A percentile compares a stretch with the other conserved stretches of the same genome.
Conservation (phyloP, 148 eudicot species). For the Camellia japonica region DNA sequence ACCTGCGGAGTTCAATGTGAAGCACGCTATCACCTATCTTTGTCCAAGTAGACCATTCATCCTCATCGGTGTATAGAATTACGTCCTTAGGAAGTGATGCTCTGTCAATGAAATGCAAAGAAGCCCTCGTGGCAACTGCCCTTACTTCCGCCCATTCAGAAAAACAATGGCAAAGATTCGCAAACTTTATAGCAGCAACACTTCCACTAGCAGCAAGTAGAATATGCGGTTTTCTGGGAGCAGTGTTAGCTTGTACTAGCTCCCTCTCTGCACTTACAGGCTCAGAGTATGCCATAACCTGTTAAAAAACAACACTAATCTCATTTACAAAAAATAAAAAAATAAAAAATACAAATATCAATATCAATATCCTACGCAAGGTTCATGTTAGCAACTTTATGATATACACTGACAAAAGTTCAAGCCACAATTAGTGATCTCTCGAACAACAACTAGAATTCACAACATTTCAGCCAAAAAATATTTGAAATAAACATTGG, state of each 20-base stretch:
- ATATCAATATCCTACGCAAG: not conserved
- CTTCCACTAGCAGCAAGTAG: constrained; percentile 98
- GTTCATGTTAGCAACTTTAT: not conserved
- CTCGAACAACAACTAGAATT: not conserved
- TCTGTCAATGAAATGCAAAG: constrained; percentile 73
- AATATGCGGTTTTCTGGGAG: constrained; percentile 68
- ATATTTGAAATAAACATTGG: too few species aligned
- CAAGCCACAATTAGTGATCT: not conserved
- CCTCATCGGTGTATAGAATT: constrained; percentile 76
- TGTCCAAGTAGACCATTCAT: constrained; percentile 88
- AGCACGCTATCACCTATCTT: constrained; percentile 84
- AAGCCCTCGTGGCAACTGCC: constrained; percentile 76
- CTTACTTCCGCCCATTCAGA: constrained; percentile 96
- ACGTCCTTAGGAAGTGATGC: constrained; percentile 68
- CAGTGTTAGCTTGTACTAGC: constrained; percentile 28
- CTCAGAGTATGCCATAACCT: constrained; percentile 39
- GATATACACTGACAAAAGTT: not conserved
- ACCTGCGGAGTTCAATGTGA: constrained; percentile 85
- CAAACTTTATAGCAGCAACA: constrained; percentile 91
- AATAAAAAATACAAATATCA: not conserved
- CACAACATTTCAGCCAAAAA: not conserved
- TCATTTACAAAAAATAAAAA: not conserved
- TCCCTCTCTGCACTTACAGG: constrained; percentile 28
- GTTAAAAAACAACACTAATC: not conserved
- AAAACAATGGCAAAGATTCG: constrained; percentile 78